Evolutionary conservation across 2,329 filamentous ascomycete genomes (phyloP), one percentile per base, ranked within the genome.

Genomic region (Ambrosiella cleistominuta): DNA sequence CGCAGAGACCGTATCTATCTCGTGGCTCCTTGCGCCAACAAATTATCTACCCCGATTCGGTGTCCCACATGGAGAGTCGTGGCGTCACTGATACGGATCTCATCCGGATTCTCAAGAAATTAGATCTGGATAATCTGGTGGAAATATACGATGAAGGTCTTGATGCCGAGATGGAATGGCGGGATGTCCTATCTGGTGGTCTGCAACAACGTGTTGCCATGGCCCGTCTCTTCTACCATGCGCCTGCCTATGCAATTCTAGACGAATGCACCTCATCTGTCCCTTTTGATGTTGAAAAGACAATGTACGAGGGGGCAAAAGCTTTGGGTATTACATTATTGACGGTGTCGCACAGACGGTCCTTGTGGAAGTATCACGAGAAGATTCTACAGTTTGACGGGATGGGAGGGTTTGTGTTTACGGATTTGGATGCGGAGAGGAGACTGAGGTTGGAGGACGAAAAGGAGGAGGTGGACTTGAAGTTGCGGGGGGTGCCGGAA

Each of bases 231-330:
- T 96, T 96, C 71, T 97, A 97, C 70, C 91, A 97, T 71, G 78
- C 82, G 8, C 91, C 91, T 0, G 84, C 86, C 64, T 97, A 95
- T 69, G 93, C 93, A 9, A 98, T 98, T 64, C 75, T 98, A 42
- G 93, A 98, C 68, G 93, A 98, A 72, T 98, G 93, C 70, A 98
- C 93, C 6, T 90, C 85, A 59, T 88, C 83, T 56, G 88, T 98
- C n/a, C 96, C 94, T 13, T 77, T 96, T 36, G 91, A 97, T 64
- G 89, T 90, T 61, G 93, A 98, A 67, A 85, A 88, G 68, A 79
- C 88, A 67, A 97, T 98, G 89, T 98, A 98, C 70, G 91, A 96
- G 65, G 90, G 88, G 58, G 93, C 93, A 55, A 97, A 98, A 75
- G 77, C 80, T 15, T 72, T 96, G 15, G 89, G 88, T 2, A 93